phyloP scores from a whole-genome alignment of 768 basidiomycete genomes.

The Mrakia gelida region DNA sequence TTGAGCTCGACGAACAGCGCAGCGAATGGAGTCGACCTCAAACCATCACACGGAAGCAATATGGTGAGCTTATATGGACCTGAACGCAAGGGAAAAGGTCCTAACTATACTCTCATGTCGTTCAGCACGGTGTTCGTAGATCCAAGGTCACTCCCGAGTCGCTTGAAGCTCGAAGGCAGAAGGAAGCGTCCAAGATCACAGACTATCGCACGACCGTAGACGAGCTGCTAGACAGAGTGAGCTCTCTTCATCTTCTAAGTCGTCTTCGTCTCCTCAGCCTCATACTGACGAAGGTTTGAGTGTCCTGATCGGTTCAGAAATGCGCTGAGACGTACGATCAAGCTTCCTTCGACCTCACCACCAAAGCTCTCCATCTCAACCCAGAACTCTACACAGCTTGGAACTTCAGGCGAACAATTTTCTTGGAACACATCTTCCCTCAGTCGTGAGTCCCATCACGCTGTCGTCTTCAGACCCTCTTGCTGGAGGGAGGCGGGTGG shows the following conservation, averaged over 20 bases:
- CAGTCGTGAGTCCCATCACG: slow-evolving; percentile 51
- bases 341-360: slow-evolving; percentile 74
- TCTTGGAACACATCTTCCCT: slow-evolving; percentile 66
- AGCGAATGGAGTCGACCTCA: no score
- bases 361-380: slow-evolving; percentile 70
- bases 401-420: slow-evolving; percentile 84
- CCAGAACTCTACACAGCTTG: slow-evolving; percentile 95
- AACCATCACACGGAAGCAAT: neutral
- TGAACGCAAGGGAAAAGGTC: no score
- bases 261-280: neutral
- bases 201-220: slow-evolving; percentile 67
- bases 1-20: neutral
- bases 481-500: neutral
- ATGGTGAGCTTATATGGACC: neutral
- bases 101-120: neutral
- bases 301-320: slow-evolving; percentile 53
- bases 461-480: neutral
- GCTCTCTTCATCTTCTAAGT: slow-evolving; percentile 36
- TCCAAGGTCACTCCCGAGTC: slow-evolving; percentile 55
- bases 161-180: slow-evolving; percentile 61
- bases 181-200: slow-evolving; percentile 69
- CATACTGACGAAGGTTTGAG: neutral
- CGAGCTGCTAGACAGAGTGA: slow-evolving; percentile 62
- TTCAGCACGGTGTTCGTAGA: slow-evolving; percentile 47
- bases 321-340: slow-evolving; percentile 60